Evolutionary conservation across 148 eudicot species (phyloP).

Genomic region (Drosera capensis): DNA sequence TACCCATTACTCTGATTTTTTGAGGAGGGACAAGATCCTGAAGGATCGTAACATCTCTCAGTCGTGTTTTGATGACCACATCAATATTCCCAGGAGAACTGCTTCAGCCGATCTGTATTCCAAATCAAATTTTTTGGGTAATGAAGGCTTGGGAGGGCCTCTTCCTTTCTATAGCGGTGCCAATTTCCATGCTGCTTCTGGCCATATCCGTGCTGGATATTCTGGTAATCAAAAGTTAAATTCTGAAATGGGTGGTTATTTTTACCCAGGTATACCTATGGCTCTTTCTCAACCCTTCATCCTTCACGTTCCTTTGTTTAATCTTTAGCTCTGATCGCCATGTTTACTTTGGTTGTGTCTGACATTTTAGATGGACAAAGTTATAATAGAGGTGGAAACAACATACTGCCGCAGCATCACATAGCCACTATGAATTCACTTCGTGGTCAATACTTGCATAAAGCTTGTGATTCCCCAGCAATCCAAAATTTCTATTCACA

Average conservation of each 20-base stretch:
- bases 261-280: conserved; percentile 12
- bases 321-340: background rate
- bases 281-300: background rate
- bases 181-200: conserved; percentile 9
- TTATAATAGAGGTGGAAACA: conserved; percentile 15
- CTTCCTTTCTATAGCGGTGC: conserved; percentile 8
- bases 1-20: conserved; percentile 9
- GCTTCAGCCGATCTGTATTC: conserved; percentile 20
- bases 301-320: background rate
- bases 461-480: conserved; percentile 7
- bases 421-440: conserved; percentile 12
- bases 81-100: conserved; percentile 17
- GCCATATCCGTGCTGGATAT: conserved; percentile 11
- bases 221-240: conserved; percentile 12
- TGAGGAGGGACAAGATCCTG: conserved; percentile 12
- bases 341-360: conserved; percentile 10
- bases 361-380: conserved; percentile 12
- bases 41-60: conserved; percentile 7
- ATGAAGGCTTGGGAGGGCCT: conserved; percentile 13
- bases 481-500: conserved; percentile 9
- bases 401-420: conserved; percentile 10
- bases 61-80: conserved; percentile 8
- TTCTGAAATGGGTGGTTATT: conserved; percentile 6
- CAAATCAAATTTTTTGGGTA: conserved; percentile 8
- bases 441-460: conserved; percentile 14